Evolutionary conservation across 1,284 basidiomycete genomes (phyloP).

Genomic region (Leccinum huronense): DNA sequence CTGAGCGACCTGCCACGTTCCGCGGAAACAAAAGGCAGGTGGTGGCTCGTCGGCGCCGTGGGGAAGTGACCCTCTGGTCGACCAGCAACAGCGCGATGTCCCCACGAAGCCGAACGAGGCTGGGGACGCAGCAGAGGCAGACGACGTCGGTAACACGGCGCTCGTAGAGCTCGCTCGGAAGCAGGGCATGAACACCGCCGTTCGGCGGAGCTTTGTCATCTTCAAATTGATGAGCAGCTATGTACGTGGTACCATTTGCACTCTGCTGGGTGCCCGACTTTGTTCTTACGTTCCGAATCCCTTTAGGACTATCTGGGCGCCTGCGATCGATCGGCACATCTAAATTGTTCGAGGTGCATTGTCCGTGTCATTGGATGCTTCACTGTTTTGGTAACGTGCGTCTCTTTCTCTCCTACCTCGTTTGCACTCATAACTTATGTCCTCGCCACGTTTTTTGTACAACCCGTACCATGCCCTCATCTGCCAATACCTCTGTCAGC

Average conservation of each 20-base stretch:
- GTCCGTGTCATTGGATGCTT: conserved; percentile 73
- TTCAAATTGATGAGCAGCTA: conserved; percentile 81
- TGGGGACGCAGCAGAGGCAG: conserved; percentile 9
- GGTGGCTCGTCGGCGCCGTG: no score
- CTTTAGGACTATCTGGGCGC: conserved; percentile 90
- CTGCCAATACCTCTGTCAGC: conserved; percentile 67
- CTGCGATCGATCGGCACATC: conserved; percentile 78
- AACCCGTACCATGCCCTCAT: conserved; percentile 97
- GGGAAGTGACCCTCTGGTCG: no score
- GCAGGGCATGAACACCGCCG: conserved; percentile 99
- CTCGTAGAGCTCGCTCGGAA: conserved; percentile 80
- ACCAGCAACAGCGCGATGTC: no score
- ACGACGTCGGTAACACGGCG: conserved; percentile 44
- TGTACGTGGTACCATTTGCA: conserved; percentile 45
- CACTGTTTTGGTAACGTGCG: conserved; percentile 90
- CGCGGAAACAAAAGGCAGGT: no score
- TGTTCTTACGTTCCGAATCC: neutral
- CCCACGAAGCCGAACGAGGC: no score
- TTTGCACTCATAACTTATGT: conserved; percentile 1
- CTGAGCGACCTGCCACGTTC: no score
- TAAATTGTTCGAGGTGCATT: conserved; percentile 89
- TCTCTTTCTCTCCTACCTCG: conserved; percentile 1
- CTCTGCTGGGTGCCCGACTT: neutral
- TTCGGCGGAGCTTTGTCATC: conserved; percentile 86
- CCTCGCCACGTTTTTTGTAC: conserved; percentile 46